Conservation (phyloP, 192 early-diverging fungal species). For the Ambispora gerdemannii region DNA sequence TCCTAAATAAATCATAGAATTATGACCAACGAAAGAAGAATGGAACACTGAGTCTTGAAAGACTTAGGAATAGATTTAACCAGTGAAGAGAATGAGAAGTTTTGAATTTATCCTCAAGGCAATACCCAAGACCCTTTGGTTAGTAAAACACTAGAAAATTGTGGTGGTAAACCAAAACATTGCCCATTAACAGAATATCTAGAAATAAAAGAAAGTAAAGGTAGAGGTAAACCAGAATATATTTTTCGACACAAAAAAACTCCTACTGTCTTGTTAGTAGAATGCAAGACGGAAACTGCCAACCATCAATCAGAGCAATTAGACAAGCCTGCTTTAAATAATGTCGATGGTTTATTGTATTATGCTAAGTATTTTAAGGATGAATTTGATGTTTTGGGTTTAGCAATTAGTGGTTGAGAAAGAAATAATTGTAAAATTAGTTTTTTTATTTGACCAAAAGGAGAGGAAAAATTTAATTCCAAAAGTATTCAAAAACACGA, state of each 20-base stretch:
- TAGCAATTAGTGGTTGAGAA: not conserved
- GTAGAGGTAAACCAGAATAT: not conserved
- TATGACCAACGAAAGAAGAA: too few species aligned
- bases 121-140: not conserved
- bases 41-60: not conserved
- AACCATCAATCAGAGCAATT: not conserved
- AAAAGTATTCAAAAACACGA: too few species aligned
- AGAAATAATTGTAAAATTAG: not conserved
- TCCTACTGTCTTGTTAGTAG: not conserved
- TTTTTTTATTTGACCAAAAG: not conserved
- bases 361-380: slow-evolving; percentile 13
- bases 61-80: not conserved
- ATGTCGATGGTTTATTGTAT: not conserved
- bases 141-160: not conserved
- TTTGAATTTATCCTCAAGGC: not conserved
- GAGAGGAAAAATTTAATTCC: too few species aligned
- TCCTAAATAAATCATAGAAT: too few species aligned
- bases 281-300: not conserved
- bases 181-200: too few species aligned
- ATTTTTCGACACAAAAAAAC: not conserved
- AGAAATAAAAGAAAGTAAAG: too few species aligned
- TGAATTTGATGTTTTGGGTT: not conserved
- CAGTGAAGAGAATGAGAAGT: not conserved
- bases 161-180: too few species aligned
- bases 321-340: not conserved